Percentiles rank a stretch among this genome's conserved stretches.
These are phyloP conservation scores for Cladorrhinum sp. DNA, from an alignment of 2,329 filamentous ascomycete species.

Conservation along the genomic window DNA sequence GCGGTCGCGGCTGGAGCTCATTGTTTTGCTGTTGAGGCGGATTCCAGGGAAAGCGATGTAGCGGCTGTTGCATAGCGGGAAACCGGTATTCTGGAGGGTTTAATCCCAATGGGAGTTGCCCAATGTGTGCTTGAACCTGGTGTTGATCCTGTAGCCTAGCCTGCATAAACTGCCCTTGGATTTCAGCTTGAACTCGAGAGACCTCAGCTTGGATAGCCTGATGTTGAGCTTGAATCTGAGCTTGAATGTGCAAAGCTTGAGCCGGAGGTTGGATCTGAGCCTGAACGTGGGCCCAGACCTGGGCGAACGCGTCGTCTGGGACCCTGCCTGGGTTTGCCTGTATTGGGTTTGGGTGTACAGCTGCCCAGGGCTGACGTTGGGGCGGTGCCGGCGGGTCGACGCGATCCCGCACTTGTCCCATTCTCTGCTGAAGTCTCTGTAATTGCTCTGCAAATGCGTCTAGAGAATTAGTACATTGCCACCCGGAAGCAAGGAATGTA, in stretches of 20 bases:
- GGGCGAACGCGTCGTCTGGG: no score
- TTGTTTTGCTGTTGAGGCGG: no score
- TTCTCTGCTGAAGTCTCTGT: neutral
- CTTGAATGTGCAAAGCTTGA: slow-evolving; percentile 34
- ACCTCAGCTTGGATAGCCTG: slow-evolving; percentile 26
- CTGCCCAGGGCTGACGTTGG: neutral
- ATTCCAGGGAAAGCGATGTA: no score
- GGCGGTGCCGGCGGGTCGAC: neutral
- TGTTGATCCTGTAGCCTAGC: slow-evolving; percentile 5
- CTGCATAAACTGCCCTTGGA: slow-evolving; percentile 14
- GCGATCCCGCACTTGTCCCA: neutral
- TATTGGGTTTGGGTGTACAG: neutral
- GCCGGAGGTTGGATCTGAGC: slow-evolving; percentile 37
- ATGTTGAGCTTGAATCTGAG: slow-evolving; percentile 34
- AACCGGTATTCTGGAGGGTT: no score
- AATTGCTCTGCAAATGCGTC: neutral
- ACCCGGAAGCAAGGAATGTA: neutral
- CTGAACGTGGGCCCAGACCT: slow-evolving; percentile 37
- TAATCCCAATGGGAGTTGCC: no score
- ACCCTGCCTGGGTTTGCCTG: no score
- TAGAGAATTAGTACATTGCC: neutral
- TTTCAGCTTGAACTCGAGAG: slow-evolving; percentile 22
- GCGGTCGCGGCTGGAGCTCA: no score
- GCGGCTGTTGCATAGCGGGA: no score
- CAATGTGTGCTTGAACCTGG: neutral